Percentiles rank a stretch among this genome's conserved stretches.
These are phyloP conservation scores for Starmera dryadoides DNA, from an alignment of 805 yeast species.

Conservation along the genomic window DNA sequence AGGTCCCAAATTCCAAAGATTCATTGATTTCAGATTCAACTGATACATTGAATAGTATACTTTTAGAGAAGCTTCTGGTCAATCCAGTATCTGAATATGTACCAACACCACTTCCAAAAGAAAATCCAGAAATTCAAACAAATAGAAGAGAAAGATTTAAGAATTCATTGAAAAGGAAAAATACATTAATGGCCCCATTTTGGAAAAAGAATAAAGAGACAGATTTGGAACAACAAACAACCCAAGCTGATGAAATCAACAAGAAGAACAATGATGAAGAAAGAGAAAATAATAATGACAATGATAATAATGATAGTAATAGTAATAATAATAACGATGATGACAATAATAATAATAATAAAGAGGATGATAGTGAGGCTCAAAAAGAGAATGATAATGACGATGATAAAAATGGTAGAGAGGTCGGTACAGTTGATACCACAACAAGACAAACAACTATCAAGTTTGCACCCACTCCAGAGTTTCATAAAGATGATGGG, in stretches of 20 bases:
- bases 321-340: neutral
- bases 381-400: no score
- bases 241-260: no score
- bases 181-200: neutral
- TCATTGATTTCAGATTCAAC: constrained; percentile 2
- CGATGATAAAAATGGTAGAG: neutral
- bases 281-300: neutral
- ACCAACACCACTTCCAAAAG: constrained; percentile 10
- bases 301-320: no score
- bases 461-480: constrained; percentile 14
- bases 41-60: constrained; percentile 2
- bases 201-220: neutral
- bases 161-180: neutral
- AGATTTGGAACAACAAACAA: constrained; percentile 1
- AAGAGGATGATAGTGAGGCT: neutral
- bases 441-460: constrained; percentile 3
- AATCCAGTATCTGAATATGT: constrained; percentile 8
- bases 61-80: neutral
- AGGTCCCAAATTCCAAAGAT: neutral
- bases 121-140: neutral
- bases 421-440: no score
- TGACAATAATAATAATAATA: no score
- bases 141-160: neutral
- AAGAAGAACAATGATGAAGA: neutral
- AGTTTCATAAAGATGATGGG: neutral